Evolutionary conservation across 352 stramenopile species (phyloP).

Genomic region (Globisporangium splendens): DNA sequence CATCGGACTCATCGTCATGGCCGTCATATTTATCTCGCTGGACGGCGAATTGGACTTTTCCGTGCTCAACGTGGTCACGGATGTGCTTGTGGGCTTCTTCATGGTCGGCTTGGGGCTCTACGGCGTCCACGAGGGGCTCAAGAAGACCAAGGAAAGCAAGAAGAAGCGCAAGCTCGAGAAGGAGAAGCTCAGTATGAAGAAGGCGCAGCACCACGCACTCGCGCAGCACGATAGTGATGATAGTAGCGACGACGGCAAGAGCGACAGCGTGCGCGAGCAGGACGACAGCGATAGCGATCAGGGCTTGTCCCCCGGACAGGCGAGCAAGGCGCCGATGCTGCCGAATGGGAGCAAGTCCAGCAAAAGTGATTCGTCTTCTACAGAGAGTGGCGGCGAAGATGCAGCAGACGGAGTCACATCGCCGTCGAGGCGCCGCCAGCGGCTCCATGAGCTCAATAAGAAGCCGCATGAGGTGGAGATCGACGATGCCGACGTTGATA

Average conservation of each 20-base stretch:
- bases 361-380: too few species aligned
- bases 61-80: conserved; percentile 49
- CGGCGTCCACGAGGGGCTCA: conserved; percentile 59
- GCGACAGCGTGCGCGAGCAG: conserved; percentile 9
- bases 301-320: not conserved
- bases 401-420: not conserved
- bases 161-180: conserved; percentile 10
- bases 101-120: conserved; percentile 65
- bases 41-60: conserved; percentile 56
- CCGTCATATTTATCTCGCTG: conserved; percentile 53
- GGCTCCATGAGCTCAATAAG: conserved; percentile 8
- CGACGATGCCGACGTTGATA: conserved; percentile 19
- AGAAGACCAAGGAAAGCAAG: conserved; percentile 35
- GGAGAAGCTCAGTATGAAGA: not conserved
- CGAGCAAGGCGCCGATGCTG: conserved; percentile 10
- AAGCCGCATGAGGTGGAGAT: not conserved
- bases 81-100: conserved; percentile 61
- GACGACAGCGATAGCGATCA: conserved; percentile 14
- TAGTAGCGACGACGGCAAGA: conserved; percentile 5
- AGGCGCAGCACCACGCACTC: conserved; percentile 2
- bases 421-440: conserved; percentile 2
- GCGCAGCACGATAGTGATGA: conserved; percentile 2
- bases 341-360: too few species aligned
- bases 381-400: too few species aligned
- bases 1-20: conserved; percentile 79